These are phyloP conservation scores for Tremellales sp. DNA, from an alignment of 1,284 basidiomycete species.

Conservation along the genomic window DNA sequence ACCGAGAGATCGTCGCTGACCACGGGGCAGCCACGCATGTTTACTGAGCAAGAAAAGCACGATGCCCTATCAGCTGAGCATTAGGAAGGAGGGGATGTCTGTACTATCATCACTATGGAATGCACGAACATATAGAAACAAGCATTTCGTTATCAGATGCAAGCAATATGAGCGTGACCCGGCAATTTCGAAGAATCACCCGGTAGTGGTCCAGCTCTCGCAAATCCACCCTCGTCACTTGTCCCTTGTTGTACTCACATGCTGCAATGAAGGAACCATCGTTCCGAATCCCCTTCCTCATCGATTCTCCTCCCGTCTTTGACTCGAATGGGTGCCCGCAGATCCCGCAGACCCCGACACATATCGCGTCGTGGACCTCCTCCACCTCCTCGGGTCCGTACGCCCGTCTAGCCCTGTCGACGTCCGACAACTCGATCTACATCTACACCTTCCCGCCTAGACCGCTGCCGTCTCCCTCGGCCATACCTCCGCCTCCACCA, in stretches of 20 bases:
- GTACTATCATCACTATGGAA: neutral
- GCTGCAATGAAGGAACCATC: slow-evolving; percentile 16
- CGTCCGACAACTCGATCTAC: slow-evolving; percentile 35
- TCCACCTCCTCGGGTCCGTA: slow-evolving; percentile 19
- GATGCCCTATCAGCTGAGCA: slow-evolving; percentile 32
- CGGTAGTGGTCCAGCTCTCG: slow-evolving; percentile 5
- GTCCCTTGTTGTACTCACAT: too few species aligned
- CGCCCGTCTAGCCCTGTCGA: slow-evolving; percentile 30
- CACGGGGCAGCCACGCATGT: slow-evolving; percentile 38
- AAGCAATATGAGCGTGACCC: neutral
- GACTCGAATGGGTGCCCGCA: neutral
- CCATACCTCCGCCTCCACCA: neutral
- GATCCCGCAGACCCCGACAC: slow-evolving; percentile 29
- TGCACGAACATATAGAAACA: slow-evolving; percentile 11
- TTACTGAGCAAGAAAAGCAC: slow-evolving; percentile 39
- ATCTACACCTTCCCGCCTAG: neutral
- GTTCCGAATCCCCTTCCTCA: slow-evolving; percentile 30
- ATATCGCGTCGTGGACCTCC: slow-evolving; percentile 32
- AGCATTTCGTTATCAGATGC: neutral
- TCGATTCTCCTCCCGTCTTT: slow-evolving; percentile 10
- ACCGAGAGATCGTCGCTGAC: neutral
- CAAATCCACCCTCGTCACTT: too few species aligned
- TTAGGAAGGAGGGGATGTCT: slow-evolving; percentile 3
- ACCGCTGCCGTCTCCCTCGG: neutral
- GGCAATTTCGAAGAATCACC: neutral